Base-by-base conservation (phyloP, 2,329 filamentous ascomycete genomes). In the Colletotrichum euphorbiae region DNA sequence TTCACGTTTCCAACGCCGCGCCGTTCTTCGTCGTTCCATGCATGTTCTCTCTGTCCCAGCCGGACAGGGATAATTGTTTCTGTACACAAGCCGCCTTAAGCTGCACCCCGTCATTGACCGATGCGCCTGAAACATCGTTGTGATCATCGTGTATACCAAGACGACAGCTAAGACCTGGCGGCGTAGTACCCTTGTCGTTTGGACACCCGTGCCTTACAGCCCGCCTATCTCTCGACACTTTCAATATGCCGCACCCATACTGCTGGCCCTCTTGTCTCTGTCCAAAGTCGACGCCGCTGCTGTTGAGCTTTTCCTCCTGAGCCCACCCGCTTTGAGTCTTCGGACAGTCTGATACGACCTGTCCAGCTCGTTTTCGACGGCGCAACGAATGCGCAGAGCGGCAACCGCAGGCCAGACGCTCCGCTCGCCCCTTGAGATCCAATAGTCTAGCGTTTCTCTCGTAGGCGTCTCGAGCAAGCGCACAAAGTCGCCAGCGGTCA, bases 381-480 rank as follows among this genome's bases (percentile, higher is more conserved):
- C 91, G 77, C 93, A 96, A 6, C 95, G 84, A 6, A 97, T 90
- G 73, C 91, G 91, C 69, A 98, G 80, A 13, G 94, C 93, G 36
- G 90, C 90, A 3, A 97, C 89, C 2, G 93, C 93, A 0, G 94
- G 95, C 94, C 95, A 98, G 0, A 97, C 93, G 72, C 92, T 94
- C 70, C 90, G 83, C 79, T 98, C 95, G 1, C 95, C 95, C 62
- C 91, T 86, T 36, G 90, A 79, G 61, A 97, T 94, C 95, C 94
- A 98, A 73, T 95, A 92, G 66, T 93, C 89, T 3, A 98, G 81
- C 8, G 89, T 90, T 67, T 91, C 88, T 58, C 88, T 84, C 0
- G 91, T 95, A 1, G 94, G 94, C 33, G 91, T 93, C 77, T 97
- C 92, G n/a, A 98, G 85, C 38, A 98, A 81, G 38, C 91, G 87